phyloP scores from a whole-genome alignment of 1,284 basidiomycete genomes.

The Taiwanofungus camphoratus region DNA sequence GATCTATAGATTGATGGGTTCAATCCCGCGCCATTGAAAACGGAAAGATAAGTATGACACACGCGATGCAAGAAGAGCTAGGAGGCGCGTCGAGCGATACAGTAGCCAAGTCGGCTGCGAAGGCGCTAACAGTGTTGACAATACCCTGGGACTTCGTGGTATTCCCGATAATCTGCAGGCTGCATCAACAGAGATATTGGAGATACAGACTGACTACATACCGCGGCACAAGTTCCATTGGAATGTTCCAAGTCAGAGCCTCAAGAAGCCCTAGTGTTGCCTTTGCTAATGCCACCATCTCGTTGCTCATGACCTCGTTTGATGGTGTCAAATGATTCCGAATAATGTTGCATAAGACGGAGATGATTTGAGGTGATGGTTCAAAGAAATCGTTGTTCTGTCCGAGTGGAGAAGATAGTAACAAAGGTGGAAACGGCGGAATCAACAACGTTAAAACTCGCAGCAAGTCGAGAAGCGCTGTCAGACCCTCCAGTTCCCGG shows the following conservation, averaged over 20 bases:
- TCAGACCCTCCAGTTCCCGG: conserved; percentile 27
- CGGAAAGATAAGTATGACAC: conserved; percentile 19
- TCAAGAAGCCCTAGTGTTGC: conserved; percentile 48
- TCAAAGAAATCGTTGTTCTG: conserved; percentile 19
- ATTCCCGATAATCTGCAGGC: conserved; percentile 36
- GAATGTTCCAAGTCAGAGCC: conserved; percentile 42
- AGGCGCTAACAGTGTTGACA: conserved; percentile 44
- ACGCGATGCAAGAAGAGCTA: conserved; percentile 57
- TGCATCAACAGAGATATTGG: conserved; percentile 3
- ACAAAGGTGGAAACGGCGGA: conserved; percentile 38
- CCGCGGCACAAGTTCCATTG: conserved; percentile 39
- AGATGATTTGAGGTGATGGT: conserved; percentile 31
- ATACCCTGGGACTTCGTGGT: conserved; percentile 32
- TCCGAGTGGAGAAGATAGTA: conserved; percentile 31
- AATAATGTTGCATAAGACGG: conserved; percentile 38
- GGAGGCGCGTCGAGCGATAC: conserved; percentile 36
- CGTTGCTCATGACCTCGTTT: conserved; percentile 19
- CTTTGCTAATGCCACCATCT: conserved; percentile 30
- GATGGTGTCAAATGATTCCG: conserved; percentile 32
- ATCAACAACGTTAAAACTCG: conserved; percentile 40
- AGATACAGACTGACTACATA: conserved; percentile 21
- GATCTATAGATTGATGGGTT: conserved; percentile 25
- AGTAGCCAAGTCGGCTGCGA: conserved; percentile 48
- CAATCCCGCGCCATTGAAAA: not conserved
- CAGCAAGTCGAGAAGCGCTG: conserved; percentile 50